Percentiles rank a stretch among this genome's conserved stretches.
phyloP scores from a whole-genome alignment of 352 stramenopile species.

The Saprolegnia parasitica region DNA sequence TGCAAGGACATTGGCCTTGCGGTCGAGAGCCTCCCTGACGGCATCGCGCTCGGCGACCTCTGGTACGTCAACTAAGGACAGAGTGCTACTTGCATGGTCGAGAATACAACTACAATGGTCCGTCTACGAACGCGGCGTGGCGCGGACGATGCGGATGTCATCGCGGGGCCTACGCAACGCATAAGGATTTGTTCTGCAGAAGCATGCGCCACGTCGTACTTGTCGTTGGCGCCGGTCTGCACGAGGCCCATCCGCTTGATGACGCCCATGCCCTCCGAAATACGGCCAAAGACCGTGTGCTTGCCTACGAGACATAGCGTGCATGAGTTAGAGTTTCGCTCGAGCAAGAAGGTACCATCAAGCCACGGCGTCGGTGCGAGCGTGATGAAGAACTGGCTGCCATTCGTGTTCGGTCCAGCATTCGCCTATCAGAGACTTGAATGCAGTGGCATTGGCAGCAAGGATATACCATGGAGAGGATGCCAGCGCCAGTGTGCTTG shows the following conservation, averaged over 20 bases:
- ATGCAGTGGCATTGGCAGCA: not conserved
- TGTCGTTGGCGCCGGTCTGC: slow-evolving; percentile 82
- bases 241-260: slow-evolving; percentile 89
- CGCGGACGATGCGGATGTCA: slow-evolving; percentile 67
- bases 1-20: slow-evolving; percentile 79
- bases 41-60: slow-evolving; percentile 59
- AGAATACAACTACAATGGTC: not conserved
- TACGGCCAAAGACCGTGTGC: slow-evolving; percentile 91
- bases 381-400: slow-evolving; percentile 94
- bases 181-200: slow-evolving; percentile 11
- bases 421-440: slow-evolving; percentile 56
- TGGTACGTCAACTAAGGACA: slow-evolving; percentile 39
- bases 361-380: slow-evolving; percentile 91
- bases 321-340: no score
- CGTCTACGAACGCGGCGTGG: slow-evolving; percentile 39
- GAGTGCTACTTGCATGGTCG: not conserved
- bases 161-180: slow-evolving; percentile 50
- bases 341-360: slow-evolving; percentile 56
- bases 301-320: slow-evolving; percentile 50
- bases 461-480: slow-evolving; percentile 79
- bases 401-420: slow-evolving; percentile 88
- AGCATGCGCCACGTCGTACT: slow-evolving; percentile 35
- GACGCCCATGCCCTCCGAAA: slow-evolving; percentile 90
- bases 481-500: slow-evolving; percentile 91
- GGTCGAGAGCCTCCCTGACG: slow-evolving; percentile 78